These are phyloP conservation scores for Calonectria pseudoreteaudii DNA, from an alignment of 2,329 filamentous ascomycete species.

Conservation along the genomic window DNA sequence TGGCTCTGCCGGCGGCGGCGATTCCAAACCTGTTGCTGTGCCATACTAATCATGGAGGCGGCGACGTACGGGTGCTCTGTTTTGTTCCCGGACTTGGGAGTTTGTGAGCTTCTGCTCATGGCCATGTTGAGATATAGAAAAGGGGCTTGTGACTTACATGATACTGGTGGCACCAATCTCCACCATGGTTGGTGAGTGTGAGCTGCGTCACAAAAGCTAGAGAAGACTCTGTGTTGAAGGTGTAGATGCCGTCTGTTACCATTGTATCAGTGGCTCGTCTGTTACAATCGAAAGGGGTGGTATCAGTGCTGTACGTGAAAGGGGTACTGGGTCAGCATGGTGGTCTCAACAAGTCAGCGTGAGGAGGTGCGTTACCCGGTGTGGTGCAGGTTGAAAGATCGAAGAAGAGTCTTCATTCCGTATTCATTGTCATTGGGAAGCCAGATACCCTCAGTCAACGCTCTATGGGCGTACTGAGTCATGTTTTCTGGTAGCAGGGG, in stretches of 20 bases:
- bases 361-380: background rate
- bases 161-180: background rate
- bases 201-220: background rate
- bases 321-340: background rate
- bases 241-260: background rate
- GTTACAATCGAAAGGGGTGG: background rate
- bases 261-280: background rate
- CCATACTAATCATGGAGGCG: background rate
- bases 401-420: background rate
- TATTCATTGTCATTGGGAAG: background rate
- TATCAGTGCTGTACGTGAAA: background rate
- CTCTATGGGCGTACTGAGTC: background rate
- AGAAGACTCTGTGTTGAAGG: background rate
- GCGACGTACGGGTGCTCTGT: background rate
- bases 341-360: background rate
- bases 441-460: background rate
- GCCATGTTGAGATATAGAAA: background rate
- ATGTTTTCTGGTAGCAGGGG: background rate
- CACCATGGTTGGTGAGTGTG: background rate
- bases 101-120: background rate
- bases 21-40: background rate
- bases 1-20: background rate
- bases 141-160: background rate
- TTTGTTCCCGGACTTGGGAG: background rate
- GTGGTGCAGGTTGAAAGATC: background rate